Evolutionary conservation across 331 rosid species (phyloP).

Genomic region (Rosa hybrid): DNA sequence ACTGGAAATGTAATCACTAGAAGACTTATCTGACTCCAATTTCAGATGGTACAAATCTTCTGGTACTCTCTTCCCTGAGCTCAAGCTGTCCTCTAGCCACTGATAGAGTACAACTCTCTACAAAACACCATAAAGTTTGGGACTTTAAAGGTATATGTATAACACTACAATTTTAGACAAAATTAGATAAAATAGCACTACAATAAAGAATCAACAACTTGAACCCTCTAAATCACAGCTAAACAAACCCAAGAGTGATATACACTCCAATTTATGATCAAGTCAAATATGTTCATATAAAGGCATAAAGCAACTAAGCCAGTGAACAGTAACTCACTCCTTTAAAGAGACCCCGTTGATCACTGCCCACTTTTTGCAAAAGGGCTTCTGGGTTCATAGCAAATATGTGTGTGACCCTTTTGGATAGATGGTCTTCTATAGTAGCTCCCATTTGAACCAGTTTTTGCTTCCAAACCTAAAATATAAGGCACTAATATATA

Average conservation of each 20-base stretch:
- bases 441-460: conserved; percentile 76
- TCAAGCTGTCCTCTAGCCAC: conserved; percentile 91
- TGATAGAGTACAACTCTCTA: conserved; percentile 67
- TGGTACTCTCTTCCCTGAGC: conserved; percentile 62
- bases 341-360: conserved; percentile 58
- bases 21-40: conserved; percentile 39
- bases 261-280: not conserved
- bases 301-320: not conserved
- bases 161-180: no score
- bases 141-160: not conserved
- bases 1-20: conserved; percentile 27
- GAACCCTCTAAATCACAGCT: not conserved
- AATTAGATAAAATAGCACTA: not conserved
- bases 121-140: conserved; percentile 9
- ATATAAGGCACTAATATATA: not conserved
- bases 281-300: not conserved
- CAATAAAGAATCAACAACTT: not conserved
- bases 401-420: conserved; percentile 69
- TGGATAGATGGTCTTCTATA: conserved; percentile 56
- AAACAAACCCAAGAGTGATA: not conserved
- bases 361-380: conserved; percentile 41
- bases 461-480: conserved; percentile 89
- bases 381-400: conserved; percentile 52
- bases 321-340: conserved; percentile 47
- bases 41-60: conserved; percentile 63